Evolutionary conservation across 2,329 filamentous ascomycete genomes (phyloP), one percentile per base, ranked within the genome.

Genomic region (Exophiala spinifera): DNA sequence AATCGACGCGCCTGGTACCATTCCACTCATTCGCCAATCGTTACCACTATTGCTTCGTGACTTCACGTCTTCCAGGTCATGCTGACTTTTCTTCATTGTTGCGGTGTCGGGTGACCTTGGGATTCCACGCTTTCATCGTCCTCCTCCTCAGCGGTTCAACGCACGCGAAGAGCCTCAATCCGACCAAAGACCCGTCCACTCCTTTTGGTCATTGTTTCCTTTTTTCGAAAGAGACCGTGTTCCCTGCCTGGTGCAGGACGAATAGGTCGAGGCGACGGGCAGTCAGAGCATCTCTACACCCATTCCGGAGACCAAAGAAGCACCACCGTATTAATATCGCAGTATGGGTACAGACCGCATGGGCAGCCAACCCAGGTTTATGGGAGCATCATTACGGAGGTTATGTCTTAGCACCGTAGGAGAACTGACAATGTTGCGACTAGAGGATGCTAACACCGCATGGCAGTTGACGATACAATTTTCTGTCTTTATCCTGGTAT

Each of bases 401-500:
- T 58, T 67, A 14, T 69, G 71, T 36, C 69, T 74, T 69, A 59
- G 69, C 55, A 49, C 74, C 66, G 74, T 76, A 70, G 63, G 72
- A 25, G 46, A 28, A 37, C 14, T 6, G n/a, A 37, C 31, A 3
- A 8, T 11, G n/a, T 33, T 25, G n/a, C 13, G 42, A n/a, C 11
- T 14, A 36, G 42, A 50, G 17, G 13, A 44, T 21, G 51, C 62
- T 63, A 46, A 64, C 53, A 23, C 17, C 34, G 17, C 4, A 14
- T 44, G 42, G 34, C 57, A 76, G 74, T 66, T 76, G 57, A 70
- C 74, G 17, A 62, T 69, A 42, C 74, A 76, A 53, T 75, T 72
- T 50, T 73, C 73, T 20, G 66, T 65, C 6, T 74, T 74, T 57
- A 69, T 74, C 49, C 60, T 76, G 67, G 74, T 76, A 67, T 63